Conservation (phyloP, 805 yeast species). For the Candida schatavii region DNA sequence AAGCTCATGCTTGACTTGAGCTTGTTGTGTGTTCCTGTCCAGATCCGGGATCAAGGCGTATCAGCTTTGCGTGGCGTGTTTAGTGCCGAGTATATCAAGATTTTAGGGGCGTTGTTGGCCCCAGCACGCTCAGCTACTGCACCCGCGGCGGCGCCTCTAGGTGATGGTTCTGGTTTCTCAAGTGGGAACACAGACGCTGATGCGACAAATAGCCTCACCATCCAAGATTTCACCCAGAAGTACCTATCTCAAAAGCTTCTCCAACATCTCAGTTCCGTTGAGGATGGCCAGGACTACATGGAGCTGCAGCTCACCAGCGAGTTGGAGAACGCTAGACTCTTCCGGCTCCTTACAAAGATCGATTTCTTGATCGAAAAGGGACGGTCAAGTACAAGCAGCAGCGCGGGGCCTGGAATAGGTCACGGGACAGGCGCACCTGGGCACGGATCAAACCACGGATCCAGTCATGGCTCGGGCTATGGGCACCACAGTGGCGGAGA, state of each 20-base stretch:
- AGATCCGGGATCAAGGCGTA: conserved; percentile 14
- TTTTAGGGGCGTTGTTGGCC: not conserved
- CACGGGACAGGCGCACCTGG: not conserved
- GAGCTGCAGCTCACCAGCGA: conserved; percentile 67
- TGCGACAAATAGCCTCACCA: not conserved
- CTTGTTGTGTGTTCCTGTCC: conserved; percentile 29
- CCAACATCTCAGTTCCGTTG: conserved; percentile 46
- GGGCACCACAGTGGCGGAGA: too few relatives aligned
- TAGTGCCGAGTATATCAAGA: not conserved
- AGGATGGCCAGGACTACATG: conserved; percentile 52
- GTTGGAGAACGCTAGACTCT: conserved; percentile 83
- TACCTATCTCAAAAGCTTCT: conserved; percentile 38
- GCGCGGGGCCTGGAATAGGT: not conserved
- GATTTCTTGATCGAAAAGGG: conserved; percentile 71
- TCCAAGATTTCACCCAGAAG: conserved; percentile 17
- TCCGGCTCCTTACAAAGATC: conserved; percentile 77
- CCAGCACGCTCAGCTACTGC: not conserved
- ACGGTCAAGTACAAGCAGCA: not conserved
- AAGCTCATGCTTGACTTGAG: conserved; percentile 56
- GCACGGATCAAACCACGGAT: not conserved
- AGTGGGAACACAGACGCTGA: not conserved
- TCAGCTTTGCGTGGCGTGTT: not conserved
- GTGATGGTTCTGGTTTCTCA: not conserved
- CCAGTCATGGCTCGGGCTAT: not conserved
- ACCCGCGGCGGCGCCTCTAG: not conserved